These are phyloP conservation scores for Ploettnerulaceae sp. DNA, from an alignment of 2,329 filamentous ascomycete species.

Conservation along the genomic window DNA sequence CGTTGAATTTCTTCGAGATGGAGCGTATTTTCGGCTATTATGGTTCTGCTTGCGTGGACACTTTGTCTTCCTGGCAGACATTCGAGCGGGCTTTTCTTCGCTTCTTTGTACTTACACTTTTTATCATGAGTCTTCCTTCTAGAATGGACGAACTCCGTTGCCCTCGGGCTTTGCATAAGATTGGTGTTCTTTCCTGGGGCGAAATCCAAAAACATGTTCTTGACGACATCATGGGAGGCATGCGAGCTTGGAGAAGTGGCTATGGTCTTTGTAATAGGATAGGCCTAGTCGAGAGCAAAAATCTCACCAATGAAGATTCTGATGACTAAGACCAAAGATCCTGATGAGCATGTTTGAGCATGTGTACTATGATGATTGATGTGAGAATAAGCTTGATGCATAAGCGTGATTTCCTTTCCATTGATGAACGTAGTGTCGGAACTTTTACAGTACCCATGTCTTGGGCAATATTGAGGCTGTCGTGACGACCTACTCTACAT, in stretches of 20 bases:
- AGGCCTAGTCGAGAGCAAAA: no score
- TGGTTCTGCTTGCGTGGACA: conserved; percentile 1
- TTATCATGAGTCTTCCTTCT: not conserved
- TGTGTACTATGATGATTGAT: not conserved
- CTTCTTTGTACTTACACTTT: conserved; percentile 12
- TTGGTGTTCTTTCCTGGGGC: conserved; percentile 8
- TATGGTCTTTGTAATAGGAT: not conserved
- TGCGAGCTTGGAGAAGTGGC: conserved; percentile 11
- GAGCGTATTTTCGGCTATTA: not conserved
- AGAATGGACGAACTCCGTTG: not conserved
- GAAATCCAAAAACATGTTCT: conserved; percentile 8
- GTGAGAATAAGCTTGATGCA: not conserved
- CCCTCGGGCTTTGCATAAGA: conserved; percentile 7
- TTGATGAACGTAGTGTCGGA: not conserved
- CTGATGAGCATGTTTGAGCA: not conserved
- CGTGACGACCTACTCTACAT: no score
- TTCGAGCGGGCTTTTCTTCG: conserved; percentile 3
- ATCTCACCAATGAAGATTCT: conserved; percentile 3
- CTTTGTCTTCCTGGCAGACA: conserved; percentile 3
- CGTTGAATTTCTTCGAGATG: not conserved
- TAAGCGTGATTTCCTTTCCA: conserved; percentile 7
- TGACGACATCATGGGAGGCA: conserved; percentile 2
- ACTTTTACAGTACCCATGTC: no score
- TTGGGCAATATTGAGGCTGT: no score
- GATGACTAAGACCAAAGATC: conserved; percentile 11